These are phyloP conservation scores for Adansonia grandidieri DNA, from an alignment of 441 rosid species.

Conservation along the genomic window DNA sequence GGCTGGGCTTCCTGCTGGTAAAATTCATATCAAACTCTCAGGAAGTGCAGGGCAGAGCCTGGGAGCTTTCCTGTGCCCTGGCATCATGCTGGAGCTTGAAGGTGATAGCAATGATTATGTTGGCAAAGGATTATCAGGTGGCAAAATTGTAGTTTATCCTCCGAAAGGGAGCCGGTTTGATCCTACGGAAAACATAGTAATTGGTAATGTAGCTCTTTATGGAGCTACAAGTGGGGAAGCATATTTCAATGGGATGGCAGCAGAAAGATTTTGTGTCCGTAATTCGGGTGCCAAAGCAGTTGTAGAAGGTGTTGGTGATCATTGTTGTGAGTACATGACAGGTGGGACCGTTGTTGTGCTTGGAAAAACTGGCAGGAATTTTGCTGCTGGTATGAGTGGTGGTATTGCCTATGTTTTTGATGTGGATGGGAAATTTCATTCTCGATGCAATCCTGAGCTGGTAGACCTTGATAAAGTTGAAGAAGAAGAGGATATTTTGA, in stretches of 20 bases:
- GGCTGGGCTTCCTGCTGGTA: constrained; percentile 88
- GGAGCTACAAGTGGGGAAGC: constrained; percentile 96
- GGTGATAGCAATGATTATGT: constrained; percentile 99
- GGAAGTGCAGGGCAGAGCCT: constrained; percentile 99
- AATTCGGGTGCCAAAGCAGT: constrained; percentile 97
- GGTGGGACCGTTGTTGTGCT: constrained; percentile 97
- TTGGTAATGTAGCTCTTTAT: constrained; percentile 97
- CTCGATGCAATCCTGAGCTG: constrained; percentile 87
- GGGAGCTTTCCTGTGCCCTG: constrained; percentile 95
- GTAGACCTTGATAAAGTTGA: constrained; percentile 97
- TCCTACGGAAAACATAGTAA: constrained; percentile 93
- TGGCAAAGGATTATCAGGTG: constrained; percentile 98
- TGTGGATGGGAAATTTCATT: constrained; percentile 72
- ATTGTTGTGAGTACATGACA: constrained; percentile 99
- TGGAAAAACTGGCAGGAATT: constrained; percentile 96
- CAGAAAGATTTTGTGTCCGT: constrained; percentile 98
- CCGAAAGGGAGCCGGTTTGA: constrained; percentile 87
- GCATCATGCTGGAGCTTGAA: constrained; percentile 87
- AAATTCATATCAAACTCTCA: constrained; percentile 78
- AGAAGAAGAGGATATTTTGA: constrained; percentile 88
- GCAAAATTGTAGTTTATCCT: constrained; percentile 94
- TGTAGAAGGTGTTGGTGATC: constrained; percentile 99
- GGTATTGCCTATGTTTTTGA: constrained; percentile 95
- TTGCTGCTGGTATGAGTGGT: constrained; percentile 99
- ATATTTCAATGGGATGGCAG: constrained; percentile 97